Percentiles rank a stretch among this genome's conserved stretches.
Evolutionary conservation across 345 rosid genomes (phyloP).

Genomic region (Salix arbutifolia): DNA sequence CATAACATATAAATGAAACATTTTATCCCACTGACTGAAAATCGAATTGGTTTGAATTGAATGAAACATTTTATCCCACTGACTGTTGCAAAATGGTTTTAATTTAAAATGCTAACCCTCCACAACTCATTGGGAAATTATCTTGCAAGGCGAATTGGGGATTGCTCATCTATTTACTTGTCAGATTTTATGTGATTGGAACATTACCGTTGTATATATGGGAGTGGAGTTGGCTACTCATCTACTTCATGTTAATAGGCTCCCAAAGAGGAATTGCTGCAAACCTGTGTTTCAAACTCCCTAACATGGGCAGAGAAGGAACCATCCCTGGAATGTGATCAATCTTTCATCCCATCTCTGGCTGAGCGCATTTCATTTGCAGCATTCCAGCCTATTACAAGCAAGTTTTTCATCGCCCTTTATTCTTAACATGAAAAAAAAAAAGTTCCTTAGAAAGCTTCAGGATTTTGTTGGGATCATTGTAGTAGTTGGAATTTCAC

Average conservation of each 20-base stretch:
- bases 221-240: constrained; percentile 3
- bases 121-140: not conserved
- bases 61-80: not conserved
- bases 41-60: not conserved
- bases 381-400: constrained; percentile 62
- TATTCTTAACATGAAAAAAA: not conserved
- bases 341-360: constrained; percentile 51
- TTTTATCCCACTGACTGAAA: not conserved
- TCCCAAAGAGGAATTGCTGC: constrained; percentile 53
- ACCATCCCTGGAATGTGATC: constrained; percentile 42
- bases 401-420: constrained; percentile 26
- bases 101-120: too few species aligned
- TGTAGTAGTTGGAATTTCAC: not conserved
- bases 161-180: not conserved
- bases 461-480: not conserved
- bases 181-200: not conserved
- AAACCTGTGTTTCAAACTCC: constrained; percentile 56
- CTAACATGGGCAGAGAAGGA: constrained; percentile 61
- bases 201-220: not conserved
- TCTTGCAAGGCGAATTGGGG: not conserved
- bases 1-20: not conserved
- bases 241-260: constrained; percentile 33
- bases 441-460: not conserved
- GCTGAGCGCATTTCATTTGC: constrained; percentile 67
- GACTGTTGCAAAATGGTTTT: not conserved